Evolutionary conservation across 192 early-diverging fungal genomes (phyloP).

Genomic region (Podila minutissima): DNA sequence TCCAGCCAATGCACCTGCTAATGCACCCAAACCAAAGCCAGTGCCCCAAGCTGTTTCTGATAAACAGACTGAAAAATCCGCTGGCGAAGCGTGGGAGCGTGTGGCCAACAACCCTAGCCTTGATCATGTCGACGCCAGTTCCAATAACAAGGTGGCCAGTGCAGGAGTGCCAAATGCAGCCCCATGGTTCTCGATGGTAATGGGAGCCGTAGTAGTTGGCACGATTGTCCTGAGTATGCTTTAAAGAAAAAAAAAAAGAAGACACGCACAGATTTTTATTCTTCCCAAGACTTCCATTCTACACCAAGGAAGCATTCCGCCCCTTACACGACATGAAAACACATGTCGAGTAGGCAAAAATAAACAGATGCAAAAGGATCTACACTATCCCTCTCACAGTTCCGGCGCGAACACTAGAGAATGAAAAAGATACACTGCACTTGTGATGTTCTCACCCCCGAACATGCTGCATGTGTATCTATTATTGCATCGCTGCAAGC

Average conservation of each 20-base stretch:
- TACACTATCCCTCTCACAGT: too few relatives aligned
- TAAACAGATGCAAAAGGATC: too few relatives aligned
- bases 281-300: background rate
- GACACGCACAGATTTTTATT: too few relatives aligned
- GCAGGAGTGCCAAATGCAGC: background rate
- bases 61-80: background rate
- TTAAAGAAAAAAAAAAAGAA: too few relatives aligned
- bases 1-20: background rate
- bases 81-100: background rate
- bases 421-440: too few relatives aligned
- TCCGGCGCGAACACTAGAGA: too few relatives aligned
- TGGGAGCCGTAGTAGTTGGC: background rate
- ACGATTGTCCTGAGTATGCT: background rate
- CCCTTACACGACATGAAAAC: background rate
- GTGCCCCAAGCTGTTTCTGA: background rate
- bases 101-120: background rate
- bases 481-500: too few relatives aligned
- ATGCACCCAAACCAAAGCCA: background rate
- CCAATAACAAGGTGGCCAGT: background rate
- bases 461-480: too few relatives aligned
- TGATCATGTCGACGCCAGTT: background rate
- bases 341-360: too few relatives aligned
- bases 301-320: background rate
- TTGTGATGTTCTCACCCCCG: too few relatives aligned
- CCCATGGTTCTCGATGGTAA: background rate